Base-by-base conservation (phyloP, 192 early-diverging fungal genomes). In the Haplosporangium gracile region DNA sequence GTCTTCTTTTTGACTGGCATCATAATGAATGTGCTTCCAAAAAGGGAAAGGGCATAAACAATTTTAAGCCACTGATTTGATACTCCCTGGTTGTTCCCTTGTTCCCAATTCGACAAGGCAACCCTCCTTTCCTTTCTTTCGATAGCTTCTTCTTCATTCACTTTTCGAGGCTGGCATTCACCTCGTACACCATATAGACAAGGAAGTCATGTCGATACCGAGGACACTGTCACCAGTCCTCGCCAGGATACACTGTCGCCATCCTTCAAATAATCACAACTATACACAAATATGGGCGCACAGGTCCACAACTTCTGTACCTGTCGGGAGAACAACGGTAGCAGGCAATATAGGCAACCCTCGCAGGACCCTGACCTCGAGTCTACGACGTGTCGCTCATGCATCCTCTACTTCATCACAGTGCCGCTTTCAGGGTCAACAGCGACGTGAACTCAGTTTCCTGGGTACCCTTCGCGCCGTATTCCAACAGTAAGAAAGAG, bases 381-480 rank as follows among this genome's bases (percentile, higher is more conserved):
- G 75, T 78, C 76, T 81, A 26, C 78, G 84, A 38, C 78, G 76
- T 49, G 75, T 69, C 24, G 39, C 49, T 5, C 60, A 43, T 40
- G n/a, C 55, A 11, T 34, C 73, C 10, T 24, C 69, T n/a, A 15
- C 24, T 51, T n/a, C 38, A 5, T 13, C 42, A 5, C 26, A 36
- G 22, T 85, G 78, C 55, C 39, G 39, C 38, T 79, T 72, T 29
- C 78, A 85, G 24, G 18, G 20, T 11, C 83, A 80, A n/a, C 83
- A 85, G 38, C 70, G 70, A 26, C 79, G 84, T 26, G 74, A 71
- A 32, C 69, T 86, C n/a, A 78, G 84, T 74, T 86, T 86, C 20
- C 32, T 86, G 68, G 84, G 84, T 0, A 86, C 84, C 5, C 76
- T 86, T 0, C 75, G 72, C 24, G 84, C 84, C 0, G 84, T 86